phyloP scores from a whole-genome alignment of 257 asterid genomes.

The Gynochthodes officinalis region DNA sequence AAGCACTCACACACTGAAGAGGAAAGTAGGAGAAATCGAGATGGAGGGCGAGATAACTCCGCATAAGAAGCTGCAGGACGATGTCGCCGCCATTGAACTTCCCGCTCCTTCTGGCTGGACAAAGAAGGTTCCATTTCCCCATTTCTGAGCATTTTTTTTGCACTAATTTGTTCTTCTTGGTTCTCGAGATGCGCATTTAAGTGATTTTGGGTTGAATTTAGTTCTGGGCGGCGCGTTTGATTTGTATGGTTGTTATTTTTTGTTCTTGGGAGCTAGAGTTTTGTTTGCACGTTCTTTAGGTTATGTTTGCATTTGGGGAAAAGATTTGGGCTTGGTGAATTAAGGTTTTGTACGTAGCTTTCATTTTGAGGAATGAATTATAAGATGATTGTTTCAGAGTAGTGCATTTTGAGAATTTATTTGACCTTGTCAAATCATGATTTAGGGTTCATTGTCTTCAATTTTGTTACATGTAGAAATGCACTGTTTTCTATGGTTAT shows the following conservation, averaged over 20 bases:
- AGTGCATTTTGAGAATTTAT: background rate
- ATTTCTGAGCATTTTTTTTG: background rate
- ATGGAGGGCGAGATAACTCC: background rate
- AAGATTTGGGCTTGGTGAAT: no score
- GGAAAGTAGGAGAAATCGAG: background rate
- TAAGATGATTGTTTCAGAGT: no score
- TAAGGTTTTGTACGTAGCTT: background rate
- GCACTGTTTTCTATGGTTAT: background rate
- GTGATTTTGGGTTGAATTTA: background rate
- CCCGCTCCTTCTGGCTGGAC: no score
- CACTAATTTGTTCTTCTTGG: conserved; percentile 2
- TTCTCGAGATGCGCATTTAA: background rate
- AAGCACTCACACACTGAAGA: background rate
- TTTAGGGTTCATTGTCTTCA: background rate
- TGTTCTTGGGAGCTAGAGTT: background rate
- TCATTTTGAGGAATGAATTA: no score
- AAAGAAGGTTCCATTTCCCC: no score
- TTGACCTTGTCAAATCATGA: background rate
- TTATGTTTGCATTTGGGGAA: background rate
- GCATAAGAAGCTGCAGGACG: conserved; percentile 20
- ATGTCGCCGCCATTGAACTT: conserved; percentile 34
- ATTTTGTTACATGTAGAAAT: background rate
- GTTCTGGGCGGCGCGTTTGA: background rate
- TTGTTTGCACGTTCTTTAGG: background rate
- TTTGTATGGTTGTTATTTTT: background rate